Evolutionary conservation across 2,329 filamentous ascomycete species (phyloP).

Genomic region (Pseudogymnoascus sp.): DNA sequence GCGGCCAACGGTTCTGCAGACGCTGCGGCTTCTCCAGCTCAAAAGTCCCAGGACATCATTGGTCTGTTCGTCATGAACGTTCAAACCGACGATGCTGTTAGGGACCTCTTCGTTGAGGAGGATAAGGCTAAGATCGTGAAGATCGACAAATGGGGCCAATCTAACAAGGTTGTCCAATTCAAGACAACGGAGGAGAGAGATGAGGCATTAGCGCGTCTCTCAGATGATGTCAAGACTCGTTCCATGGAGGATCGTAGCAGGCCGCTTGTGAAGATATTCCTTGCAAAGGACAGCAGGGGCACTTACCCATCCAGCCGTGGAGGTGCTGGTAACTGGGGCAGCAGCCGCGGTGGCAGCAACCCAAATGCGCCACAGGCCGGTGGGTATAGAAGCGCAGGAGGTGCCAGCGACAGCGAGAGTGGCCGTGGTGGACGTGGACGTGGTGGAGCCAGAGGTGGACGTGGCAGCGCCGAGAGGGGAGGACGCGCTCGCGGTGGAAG

Average conservation of each 20-base stretch:
- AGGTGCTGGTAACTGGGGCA: slow-evolving; percentile 59
- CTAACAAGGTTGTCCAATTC: slow-evolving; percentile 83
- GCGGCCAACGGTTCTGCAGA: slow-evolving; percentile 39
- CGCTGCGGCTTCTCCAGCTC: slow-evolving; percentile 46
- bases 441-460: slow-evolving; percentile 46
- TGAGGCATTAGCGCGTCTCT: slow-evolving; percentile 64
- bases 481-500: slow-evolving; percentile 49
- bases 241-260: slow-evolving; percentile 63
- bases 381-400: slow-evolving; percentile 74
- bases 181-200: slow-evolving; percentile 72
- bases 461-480: slow-evolving; percentile 41
- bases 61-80: slow-evolving; percentile 88
- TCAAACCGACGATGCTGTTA: slow-evolving; percentile 72
- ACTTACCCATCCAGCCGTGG: slow-evolving; percentile 48
- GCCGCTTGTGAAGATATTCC: slow-evolving; percentile 76
- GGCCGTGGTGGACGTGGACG: slow-evolving; percentile 48
- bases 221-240: slow-evolving; percentile 67
- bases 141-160: slow-evolving; percentile 69
- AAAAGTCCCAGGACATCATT: slow-evolving; percentile 62
- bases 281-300: slow-evolving; percentile 52
- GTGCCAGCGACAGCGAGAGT: slow-evolving; percentile 65
- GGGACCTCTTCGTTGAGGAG: slow-evolving; percentile 73
- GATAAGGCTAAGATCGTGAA: slow-evolving; percentile 73
- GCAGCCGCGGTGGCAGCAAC: slow-evolving; percentile 54
- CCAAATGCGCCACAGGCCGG: slow-evolving; percentile 48